Conservation (phyloP, 805 yeast genomes). For the Pichia insulana region DNA sequence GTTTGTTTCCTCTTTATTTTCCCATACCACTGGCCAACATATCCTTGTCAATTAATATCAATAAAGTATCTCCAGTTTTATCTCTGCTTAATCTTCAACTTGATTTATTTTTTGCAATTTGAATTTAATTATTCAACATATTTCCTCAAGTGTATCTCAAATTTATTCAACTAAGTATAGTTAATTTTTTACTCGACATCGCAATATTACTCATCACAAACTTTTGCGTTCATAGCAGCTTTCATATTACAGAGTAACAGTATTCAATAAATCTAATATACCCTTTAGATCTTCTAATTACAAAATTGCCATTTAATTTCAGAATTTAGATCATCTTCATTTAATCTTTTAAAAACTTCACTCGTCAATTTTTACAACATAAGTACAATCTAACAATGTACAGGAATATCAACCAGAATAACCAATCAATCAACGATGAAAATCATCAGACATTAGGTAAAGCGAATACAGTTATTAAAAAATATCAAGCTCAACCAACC, state of each 20-base stretch:
- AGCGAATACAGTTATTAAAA: conserved; percentile 1
- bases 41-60: too few relatives aligned
- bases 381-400: background rate
- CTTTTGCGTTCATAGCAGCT: background rate
- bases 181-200: background rate
- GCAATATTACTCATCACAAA: background rate
- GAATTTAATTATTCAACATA: too few relatives aligned
- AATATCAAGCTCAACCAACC: conserved; percentile 1
- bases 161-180: background rate
- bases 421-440: background rate
- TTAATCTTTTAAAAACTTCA: background rate
- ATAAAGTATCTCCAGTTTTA: too few relatives aligned
- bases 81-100: too few relatives aligned
- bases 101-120: too few relatives aligned
- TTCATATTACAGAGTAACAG: background rate
- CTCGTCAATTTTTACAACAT: background rate
- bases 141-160: too few relatives aligned
- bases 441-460: background rate
- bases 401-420: background rate
- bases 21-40: too few relatives aligned
- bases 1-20: too few relatives aligned
- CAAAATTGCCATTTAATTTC: background rate
- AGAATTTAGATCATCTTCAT: background rate
- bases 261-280: background rate
- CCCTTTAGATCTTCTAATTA: background rate